Percentiles rank a stretch among this genome's conserved stretches.
Evolutionary conservation across 2,329 filamentous ascomycete species (phyloP).

Genomic region (Colletotrichum karsti): DNA sequence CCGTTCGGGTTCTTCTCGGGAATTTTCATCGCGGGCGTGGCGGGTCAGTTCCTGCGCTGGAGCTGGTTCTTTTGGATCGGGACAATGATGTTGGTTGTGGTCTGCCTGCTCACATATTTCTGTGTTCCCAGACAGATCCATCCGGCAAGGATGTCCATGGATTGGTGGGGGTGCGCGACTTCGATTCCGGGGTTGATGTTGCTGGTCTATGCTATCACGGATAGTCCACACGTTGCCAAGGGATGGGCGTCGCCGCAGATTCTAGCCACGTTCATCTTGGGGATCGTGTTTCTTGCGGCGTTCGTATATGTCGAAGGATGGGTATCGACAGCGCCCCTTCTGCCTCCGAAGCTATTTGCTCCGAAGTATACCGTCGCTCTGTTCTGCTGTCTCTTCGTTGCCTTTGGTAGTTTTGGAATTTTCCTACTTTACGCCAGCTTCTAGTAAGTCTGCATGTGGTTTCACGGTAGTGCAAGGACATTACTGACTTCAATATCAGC

Average conservation of each 20-base stretch:
- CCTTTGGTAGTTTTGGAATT: slow-evolving; percentile 68
- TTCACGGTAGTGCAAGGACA: too few species aligned
- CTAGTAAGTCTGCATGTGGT: too few species aligned
- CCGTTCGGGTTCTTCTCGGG: slow-evolving; percentile 69
- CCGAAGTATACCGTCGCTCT: slow-evolving; percentile 69
- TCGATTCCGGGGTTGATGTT: slow-evolving; percentile 68
- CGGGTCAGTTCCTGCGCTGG: slow-evolving; percentile 69
- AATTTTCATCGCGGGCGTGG: slow-evolving; percentile 72
- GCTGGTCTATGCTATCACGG: slow-evolving; percentile 73
- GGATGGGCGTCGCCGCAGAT: slow-evolving; percentile 75
- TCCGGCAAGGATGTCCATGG: slow-evolving; percentile 67
- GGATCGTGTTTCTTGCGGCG: slow-evolving; percentile 57
- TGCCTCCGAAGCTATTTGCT: slow-evolving; percentile 70
- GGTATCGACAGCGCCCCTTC: slow-evolving; percentile 67
- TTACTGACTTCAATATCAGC: too few species aligned
- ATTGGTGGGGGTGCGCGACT: slow-evolving; percentile 65
- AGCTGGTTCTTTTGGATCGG: slow-evolving; percentile 78
- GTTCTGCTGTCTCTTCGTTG: slow-evolving; percentile 64
- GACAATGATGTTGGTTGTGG: slow-evolving; percentile 72
- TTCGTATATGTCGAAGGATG: slow-evolving; percentile 71
- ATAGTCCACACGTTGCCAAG: slow-evolving; percentile 67
- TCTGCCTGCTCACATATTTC: slow-evolving; percentile 52
- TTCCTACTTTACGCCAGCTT: slow-evolving; percentile 72
- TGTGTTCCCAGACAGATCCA: not conserved
- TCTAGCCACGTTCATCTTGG: slow-evolving; percentile 65